Percentiles rank a stretch among this genome's conserved stretches.
phyloP scores from a whole-genome alignment of 2,329 filamentous ascomycete species.

The Mariannaea elegans region DNA sequence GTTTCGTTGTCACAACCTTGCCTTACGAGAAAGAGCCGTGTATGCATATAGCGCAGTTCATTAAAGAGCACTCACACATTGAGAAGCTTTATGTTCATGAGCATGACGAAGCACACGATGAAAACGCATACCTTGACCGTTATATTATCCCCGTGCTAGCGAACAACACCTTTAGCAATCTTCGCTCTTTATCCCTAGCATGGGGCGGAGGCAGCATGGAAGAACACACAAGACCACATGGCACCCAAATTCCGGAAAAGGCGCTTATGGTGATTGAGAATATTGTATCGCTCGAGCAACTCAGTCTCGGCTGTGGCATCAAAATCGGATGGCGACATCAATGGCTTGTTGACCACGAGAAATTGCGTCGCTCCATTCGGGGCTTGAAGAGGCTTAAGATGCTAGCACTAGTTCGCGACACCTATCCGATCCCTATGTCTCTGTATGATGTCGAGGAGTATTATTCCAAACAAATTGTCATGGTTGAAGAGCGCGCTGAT shows the following conservation, averaged over 20 bases:
- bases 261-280: constrained; percentile 3
- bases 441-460: background rate
- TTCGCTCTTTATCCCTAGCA: constrained; percentile 20
- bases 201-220: constrained; percentile 5
- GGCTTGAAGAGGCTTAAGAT: constrained; percentile 9
- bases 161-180: background rate
- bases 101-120: rapidly evolving
- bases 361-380: background rate
- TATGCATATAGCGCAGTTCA: constrained; percentile 8
- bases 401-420: constrained; percentile 16
- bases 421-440: background rate
- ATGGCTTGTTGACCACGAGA: constrained; percentile 21
- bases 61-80: background rate
- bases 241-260: background rate
- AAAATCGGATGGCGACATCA: background rate
- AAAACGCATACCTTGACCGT: background rate
- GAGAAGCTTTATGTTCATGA: constrained; percentile 16
- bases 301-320: constrained; percentile 11
- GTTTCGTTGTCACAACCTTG: background rate
- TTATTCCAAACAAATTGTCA: background rate
- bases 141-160: constrained; percentile 18
- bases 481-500: background rate
- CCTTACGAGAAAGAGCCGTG: background rate
- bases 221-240: background rate
- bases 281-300: constrained; percentile 24